Evolutionary conservation across 768 basidiomycete genomes (phyloP), one percentile per base, ranked within the genome.

Genomic region (Psilocybe sp.): DNA sequence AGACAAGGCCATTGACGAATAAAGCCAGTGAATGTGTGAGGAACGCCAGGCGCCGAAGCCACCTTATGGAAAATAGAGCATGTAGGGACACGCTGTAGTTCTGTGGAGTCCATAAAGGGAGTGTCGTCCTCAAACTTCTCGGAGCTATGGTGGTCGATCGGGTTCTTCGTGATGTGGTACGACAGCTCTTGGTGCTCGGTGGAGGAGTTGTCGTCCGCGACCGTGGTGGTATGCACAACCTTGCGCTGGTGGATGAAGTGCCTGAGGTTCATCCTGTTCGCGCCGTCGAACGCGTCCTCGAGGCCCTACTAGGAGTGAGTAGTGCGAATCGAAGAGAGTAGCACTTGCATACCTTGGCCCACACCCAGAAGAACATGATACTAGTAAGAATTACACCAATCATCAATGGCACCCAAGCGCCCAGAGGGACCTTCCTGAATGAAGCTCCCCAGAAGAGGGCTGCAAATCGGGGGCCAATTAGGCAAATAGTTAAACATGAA

Each of bases 371-470:
- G 0, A 71, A 59, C 80, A 85, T 84, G 40, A 79, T 55, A 2
- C 62, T 14, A 9, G 53, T 77, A 75, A 85, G 61, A 12, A 82
- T 58, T 2, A 64, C 16, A 4, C 83, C 85, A 36, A 85, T 73
- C 59, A 75, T 71, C 10, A 87, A 70, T 1, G 85, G 81, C 8
- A 85, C 82, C 82, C 84, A 87, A 2, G 82, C 85, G 14, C 85
- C 84, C 16, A 73, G 64, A 0, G 84, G 83, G 4, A 85, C 71
- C 61, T 86, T 84, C 59, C 73, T 79, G 50, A 85, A 58, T 0
- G 81, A 64, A 0, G 84, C 80, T 19, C 82, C 84, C 79, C 81
- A 85, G 68, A 87, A 87, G 13, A 84, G 66, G 54, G 49, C 70
- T 72, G 37, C 15, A 43, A 46, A 48, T 38, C 14, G 32, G 14